Base-by-base conservation (phyloP, 2,329 filamentous ascomycete species). In the Ophiostoma australiae region DNA sequence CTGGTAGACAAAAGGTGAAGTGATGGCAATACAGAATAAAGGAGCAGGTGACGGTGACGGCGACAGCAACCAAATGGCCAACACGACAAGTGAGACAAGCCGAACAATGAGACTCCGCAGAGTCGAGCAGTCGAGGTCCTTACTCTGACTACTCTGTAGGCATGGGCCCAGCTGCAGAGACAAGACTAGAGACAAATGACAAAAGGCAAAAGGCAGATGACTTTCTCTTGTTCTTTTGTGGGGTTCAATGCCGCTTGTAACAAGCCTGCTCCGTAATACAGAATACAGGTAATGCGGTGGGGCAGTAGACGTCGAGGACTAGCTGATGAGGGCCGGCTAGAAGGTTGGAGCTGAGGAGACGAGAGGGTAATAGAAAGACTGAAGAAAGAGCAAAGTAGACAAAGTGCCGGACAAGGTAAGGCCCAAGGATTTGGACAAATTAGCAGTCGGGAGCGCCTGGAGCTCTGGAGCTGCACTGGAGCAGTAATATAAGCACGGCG, bases 171-270 rank as follows among this genome's bases (percentile, higher is more conserved):
- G n/a, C n/a, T n/a, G n/a, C 44, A 23, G 39, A 41, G 11, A 8
- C 39, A 41, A 41, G 39, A 41, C 39, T 13, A 41, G 15, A 13
- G 15, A 39, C 37, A 10, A 37, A 37, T 8, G 15, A 41, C 35
- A 11, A 39, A 1, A 6, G 37, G 11, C 37, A 39, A 8, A 39
- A 39, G 11, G 7, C 7, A 55, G n/a, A 55, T 5, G 52, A 58
- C 52, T 58, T 27, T 31, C 52, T 58, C 23, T 58, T 15, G 10
- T 58, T 58, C 52, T 58, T 58, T 31, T 58, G 52, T 58, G 52
- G 52, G 17, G 52, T 58, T 27, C 52, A 55, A 58, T 58, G 52
- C 52, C 48, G 48, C 48, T 52, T 52, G 48, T n/a, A 52, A 52
- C 17, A 52, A 58, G n/a, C 52, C 52, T 58, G 52, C 52, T 58